Conservation (phyloP, 768 basidiomycete species). For the Hericium coralloides region DNA sequence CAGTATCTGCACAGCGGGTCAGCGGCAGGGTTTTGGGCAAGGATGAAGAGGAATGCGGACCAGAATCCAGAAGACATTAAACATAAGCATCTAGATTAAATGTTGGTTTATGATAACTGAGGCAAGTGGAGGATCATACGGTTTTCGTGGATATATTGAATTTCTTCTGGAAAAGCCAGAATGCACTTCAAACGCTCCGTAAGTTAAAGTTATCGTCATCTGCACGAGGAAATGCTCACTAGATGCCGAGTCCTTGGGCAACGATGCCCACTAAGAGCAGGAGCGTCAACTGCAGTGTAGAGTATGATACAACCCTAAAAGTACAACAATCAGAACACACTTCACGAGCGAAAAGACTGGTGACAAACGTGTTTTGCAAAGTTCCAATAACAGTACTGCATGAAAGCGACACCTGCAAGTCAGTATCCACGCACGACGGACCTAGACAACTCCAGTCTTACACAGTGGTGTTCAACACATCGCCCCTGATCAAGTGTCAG, state of each 20-base stretch:
- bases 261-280: constrained; percentile 59
- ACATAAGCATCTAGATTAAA: constrained; percentile 51
- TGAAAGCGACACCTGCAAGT: background rate
- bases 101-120: background rate
- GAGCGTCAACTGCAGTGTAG: constrained; percentile 60
- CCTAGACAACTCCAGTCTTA: constrained; percentile 21
- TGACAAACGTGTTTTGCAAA: constrained; percentile 53
- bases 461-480: constrained; percentile 71
- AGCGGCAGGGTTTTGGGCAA: background rate
- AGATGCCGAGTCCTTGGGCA: constrained; percentile 58
- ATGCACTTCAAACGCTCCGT: constrained; percentile 30
- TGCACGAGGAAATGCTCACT: constrained; percentile 31
- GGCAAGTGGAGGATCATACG: constrained; percentile 23
- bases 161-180: constrained; percentile 62
- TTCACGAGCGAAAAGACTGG: background rate
- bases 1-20: constrained; percentile 33
- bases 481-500: constrained; percentile 41
- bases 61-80: constrained; percentile 67
- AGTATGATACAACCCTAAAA: constrained; percentile 66
- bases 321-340: constrained; percentile 48
- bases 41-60: constrained; percentile 24
- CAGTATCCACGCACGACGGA: background rate
- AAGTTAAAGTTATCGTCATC: background rate
- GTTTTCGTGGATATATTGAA: constrained; percentile 57
- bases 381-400: constrained; percentile 61